A percentile compares a stretch with the other conserved stretches of the same genome.
Conservation (phyloP, 805 yeast species). For the Cyberlindnera mycetangii region DNA sequence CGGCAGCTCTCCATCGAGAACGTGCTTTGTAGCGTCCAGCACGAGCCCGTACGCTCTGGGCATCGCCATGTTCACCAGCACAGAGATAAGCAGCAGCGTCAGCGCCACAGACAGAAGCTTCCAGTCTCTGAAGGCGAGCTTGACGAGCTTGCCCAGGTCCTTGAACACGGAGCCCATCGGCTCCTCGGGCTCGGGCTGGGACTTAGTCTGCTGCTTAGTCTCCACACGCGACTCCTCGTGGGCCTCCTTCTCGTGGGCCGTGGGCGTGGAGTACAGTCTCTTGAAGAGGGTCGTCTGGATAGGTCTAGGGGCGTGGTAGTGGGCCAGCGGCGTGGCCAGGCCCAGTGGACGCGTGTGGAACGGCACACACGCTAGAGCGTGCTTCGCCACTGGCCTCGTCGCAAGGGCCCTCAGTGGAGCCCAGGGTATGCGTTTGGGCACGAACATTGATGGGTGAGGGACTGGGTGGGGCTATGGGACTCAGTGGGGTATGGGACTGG, state of each 20-base stretch:
- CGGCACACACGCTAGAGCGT: too few species aligned
- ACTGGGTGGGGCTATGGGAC: too few species aligned
- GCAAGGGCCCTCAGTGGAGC: too few species aligned
- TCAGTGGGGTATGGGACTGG: too few species aligned
- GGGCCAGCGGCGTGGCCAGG: too few species aligned
- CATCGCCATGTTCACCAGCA: slow-evolving; percentile 47
- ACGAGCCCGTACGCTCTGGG: slow-evolving; percentile 57
- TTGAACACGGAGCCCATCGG: slow-evolving; percentile 17
- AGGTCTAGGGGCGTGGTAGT: too few species aligned
- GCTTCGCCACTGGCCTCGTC: too few species aligned
- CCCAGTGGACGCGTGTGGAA: too few species aligned
- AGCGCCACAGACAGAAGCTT: slow-evolving; percentile 43
- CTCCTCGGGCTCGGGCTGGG: not conserved
- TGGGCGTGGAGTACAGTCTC: not conserved
- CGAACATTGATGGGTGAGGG: too few species aligned
- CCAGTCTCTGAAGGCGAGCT: slow-evolving; percentile 44
- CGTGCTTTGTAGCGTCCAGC: slow-evolving; percentile 45
- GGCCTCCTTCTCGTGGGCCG: not conserved
- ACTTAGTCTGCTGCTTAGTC: not conserved
- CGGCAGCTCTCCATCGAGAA: slow-evolving; percentile 30
- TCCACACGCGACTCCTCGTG: too few species aligned
- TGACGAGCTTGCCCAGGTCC: slow-evolving; percentile 37
- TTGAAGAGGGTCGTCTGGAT: too few species aligned
- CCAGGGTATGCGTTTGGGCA: too few species aligned
- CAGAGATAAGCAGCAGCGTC: slow-evolving; percentile 42